Evolutionary conservation across 2,329 filamentous ascomycete species (phyloP).

Genomic region (Penicillium thymicola): DNA sequence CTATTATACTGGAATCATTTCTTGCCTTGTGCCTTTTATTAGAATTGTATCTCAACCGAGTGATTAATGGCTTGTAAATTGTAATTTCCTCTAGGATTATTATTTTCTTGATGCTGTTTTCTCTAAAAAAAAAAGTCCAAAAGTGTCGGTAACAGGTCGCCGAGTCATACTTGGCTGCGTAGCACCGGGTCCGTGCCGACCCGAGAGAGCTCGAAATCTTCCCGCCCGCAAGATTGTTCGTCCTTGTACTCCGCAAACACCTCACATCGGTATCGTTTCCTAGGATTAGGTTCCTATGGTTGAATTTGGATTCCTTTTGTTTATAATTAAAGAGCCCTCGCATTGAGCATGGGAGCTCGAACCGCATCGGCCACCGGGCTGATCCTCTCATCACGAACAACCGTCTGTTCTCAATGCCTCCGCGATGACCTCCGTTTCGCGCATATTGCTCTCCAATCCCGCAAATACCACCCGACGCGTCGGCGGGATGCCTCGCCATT

Average conservation of each 20-base stretch:
- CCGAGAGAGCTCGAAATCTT: conserved; percentile 30
- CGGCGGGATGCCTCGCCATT: conserved; percentile 42
- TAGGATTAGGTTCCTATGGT: conserved; percentile 11
- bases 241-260: conserved; percentile 7
- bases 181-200: conserved; percentile 24
- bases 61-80: neutral
- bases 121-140: neutral
- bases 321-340: conserved; percentile 7
- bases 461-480: conserved; percentile 41
- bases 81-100: too few relatives aligned
- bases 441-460: conserved; percentile 26
- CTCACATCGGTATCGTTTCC: neutral
- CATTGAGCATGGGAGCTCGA: conserved; percentile 40
- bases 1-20: conserved; percentile 27
- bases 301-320: neutral
- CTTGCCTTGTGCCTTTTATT: conserved; percentile 8
- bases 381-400: conserved; percentile 32
- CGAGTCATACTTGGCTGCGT: neutral
- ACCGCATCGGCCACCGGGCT: conserved; percentile 37
- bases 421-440: conserved; percentile 32
- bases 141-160: neutral
- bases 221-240: conserved; percentile 18
- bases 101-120: neutral
- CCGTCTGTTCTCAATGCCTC: conserved; percentile 43
- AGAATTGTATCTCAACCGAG: neutral